Evolutionary conservation across 257 asterid species (phyloP), one percentile per base, ranked within the genome.

Genomic region (Buddleja alternifolia): DNA sequence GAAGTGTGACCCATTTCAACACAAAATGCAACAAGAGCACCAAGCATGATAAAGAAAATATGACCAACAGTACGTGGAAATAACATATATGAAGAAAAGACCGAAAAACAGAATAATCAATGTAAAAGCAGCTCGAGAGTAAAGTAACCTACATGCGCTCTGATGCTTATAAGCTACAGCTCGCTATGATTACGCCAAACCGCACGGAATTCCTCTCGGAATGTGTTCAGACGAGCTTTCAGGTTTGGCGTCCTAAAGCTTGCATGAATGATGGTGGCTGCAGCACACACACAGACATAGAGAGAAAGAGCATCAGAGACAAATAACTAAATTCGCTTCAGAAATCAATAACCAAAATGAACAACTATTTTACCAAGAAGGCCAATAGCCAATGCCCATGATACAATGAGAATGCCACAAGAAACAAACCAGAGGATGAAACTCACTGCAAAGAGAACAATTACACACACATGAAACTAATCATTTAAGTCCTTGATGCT

Each of bases 131-230:
- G 54, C 36, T 60, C 54, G 51, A 72, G 69, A 48, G 78, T 37
- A 69, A 69, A 44, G 71, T 68, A 63, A 73, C 88, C 71, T 37
- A 72, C 84, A 47, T 55, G 71, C 51, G 45, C 60, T 52, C 47
- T 24, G 66, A 55, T 23, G 57, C 60, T 46, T 70, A 67, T 75
- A 70, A 66, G 63, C 85, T 86, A 93, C 83, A 93, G 86, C 24
- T 90, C 98, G 67, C 98, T 90, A 71, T 90, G 88, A 79, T 86
- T 88, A 79, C 97, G 96, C 97, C 97, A 93, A 63, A 93, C 97
- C 2, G 97, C 89, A 75, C 98, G 96, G 53, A 93, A 90, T 79
- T 93, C 98, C 80, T 93, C 98, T 3, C 97, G 93, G 75, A 90
- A 93, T 51, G 98, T 93, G 87, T 93, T 93, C 73, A 93, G 75